A percentile compares a stretch with the other conserved stretches of the same genome.
Evolutionary conservation across 2,329 filamentous ascomycete genomes (phyloP).

Genomic region (Aspergillus neotritici): DNA sequence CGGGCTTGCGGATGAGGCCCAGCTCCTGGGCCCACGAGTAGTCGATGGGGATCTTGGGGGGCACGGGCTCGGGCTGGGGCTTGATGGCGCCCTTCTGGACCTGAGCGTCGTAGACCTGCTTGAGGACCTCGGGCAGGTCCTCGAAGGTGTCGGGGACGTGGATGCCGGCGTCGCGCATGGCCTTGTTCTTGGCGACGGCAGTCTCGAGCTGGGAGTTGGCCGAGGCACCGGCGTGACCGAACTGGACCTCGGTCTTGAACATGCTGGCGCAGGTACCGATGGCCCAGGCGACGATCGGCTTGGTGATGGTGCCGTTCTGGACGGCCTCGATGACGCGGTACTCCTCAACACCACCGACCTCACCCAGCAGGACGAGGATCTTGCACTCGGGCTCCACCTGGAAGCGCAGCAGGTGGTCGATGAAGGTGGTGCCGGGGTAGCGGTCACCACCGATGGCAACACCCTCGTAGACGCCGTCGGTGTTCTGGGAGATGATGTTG

Average conservation of each 20-base stretch:
- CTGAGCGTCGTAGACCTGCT: conserved; percentile 79
- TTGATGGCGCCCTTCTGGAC: conserved; percentile 79
- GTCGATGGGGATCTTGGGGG: conserved; percentile 99
- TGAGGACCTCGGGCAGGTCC: conserved; percentile 75
- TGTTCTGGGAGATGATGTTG: conserved; percentile 96
- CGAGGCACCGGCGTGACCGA: conserved; percentile 96
- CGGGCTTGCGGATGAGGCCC: conserved; percentile 97
- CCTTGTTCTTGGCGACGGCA: conserved; percentile 91
- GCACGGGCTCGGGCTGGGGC: conserved; percentile 79
- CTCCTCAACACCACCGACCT: conserved; percentile 98
- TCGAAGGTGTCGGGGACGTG: conserved; percentile 94
- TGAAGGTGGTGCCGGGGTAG: conserved; percentile 98
- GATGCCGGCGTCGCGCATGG: conserved; percentile 92
- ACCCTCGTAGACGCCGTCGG: conserved; percentile 98
- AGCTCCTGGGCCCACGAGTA: conserved; percentile 99
- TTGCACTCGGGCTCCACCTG: conserved; percentile 97
- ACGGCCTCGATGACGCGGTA: conserved; percentile 99
- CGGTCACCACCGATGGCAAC: conserved; percentile 98
- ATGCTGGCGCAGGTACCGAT: conserved; percentile 99
- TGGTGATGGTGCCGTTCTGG: conserved; percentile 88
- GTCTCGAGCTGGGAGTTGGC: conserved; percentile 99
- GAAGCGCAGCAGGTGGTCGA: conserved; percentile 95
- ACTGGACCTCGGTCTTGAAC: conserved; percentile 99
- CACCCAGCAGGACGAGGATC: conserved; percentile 90
- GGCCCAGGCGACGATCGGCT: conserved; percentile 98